Base-by-base conservation (phyloP, 2,329 filamentous ascomycete genomes). In the Aureobasidium subglaciale region DNA sequence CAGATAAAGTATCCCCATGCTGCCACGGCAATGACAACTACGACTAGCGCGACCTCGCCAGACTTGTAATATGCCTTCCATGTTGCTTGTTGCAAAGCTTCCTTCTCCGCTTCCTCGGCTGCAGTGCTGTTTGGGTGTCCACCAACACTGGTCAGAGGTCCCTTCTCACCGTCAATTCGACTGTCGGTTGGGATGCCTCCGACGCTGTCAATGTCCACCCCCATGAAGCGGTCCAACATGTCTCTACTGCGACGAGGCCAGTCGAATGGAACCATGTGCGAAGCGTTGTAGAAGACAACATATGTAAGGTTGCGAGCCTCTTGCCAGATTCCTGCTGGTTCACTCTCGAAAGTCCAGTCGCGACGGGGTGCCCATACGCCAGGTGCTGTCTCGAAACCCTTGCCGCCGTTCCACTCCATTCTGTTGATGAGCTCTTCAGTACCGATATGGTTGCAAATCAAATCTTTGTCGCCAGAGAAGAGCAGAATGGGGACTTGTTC, bases 261-360 rank as follows among this genome's bases (percentile, higher is more conserved):
- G 71, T 99, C 92, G 66, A 93, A 97, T 1, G 93, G 95, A 1
- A 99, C 93, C 93, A 99, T 99, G 71, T 99, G 93, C 48, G 88
- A 95, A 15, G 90, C 85, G 70, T 99, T 95, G 76, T 95, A 89
- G 73, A 97, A 96, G 37, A 95, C 78, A 29, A 99, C 85, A 67
- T 99, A 99, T 1, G 93, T 96, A 59, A 99, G 74, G 72, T 99
- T 99, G 61, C 95, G 85, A 1, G 93, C 92, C 68, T 90, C 83
- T 71, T 99, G 95, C 78, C 92, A 99, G 67, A 95, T 89, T 22
- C 93, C 93, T 3, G 91, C 91, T 1, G 83, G 75, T 63, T 96
- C 82, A 59, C 86, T 88, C 70, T 97, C 93, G 62, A 97, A 96
- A 1, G 84, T 88, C 95, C 93, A 99, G 65, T 95, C 86, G 37